Evolutionary conservation across 1,284 basidiomycete genomes (phyloP), one percentile per base, ranked within the genome.

Genomic region (Cryptococcus hybrid): DNA sequence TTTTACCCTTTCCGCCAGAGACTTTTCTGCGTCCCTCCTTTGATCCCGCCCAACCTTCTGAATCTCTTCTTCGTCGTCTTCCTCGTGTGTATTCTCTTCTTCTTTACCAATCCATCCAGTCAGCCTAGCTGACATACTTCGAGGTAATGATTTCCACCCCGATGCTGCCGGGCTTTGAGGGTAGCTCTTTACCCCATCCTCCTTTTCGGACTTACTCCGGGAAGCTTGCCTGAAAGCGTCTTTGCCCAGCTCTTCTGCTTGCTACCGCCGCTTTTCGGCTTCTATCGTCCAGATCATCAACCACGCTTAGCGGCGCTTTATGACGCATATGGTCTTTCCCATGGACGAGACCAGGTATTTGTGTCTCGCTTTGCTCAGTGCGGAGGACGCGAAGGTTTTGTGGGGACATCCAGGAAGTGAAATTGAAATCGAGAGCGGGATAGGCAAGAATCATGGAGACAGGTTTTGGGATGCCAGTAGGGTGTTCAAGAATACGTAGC

Each of bases 391-490:
- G 85, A 50, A 98, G 81, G 74, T 96, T 88, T 18, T 84, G 84
- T 1, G 88, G 87, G 0, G 92, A 87, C 93, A 98, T 97, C 95
- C 95, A 99, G 30, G 92, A 92, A 0, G 89, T 90, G 74, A 94
- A 98, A 74, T 96, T 95, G 80, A 99, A 98, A 75, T 98, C 95
- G 52, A 98, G 84, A 15, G 79, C 80, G 2, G 82, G 80, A 63
- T 84, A 84, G 81, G 89, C 58, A 54, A 96, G 84, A 30, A 96
- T 86, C 52, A 98, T 81, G 0, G 90, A 89, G 47, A 88, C 80
- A 0, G 95, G 95, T 30, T 80, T 80, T 9, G 78, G 80, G 15
- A 81, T 75, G 47, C 75, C 70, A 24, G 70, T 71, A 57, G 71
- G 70, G 65, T 81, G 82, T 77, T 96, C 91, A 43, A 96, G 79